These are phyloP conservation scores for Rhizophagus prolifer DNA, from an alignment of 192 early-diverging fungal species.

Conservation along the genomic window DNA sequence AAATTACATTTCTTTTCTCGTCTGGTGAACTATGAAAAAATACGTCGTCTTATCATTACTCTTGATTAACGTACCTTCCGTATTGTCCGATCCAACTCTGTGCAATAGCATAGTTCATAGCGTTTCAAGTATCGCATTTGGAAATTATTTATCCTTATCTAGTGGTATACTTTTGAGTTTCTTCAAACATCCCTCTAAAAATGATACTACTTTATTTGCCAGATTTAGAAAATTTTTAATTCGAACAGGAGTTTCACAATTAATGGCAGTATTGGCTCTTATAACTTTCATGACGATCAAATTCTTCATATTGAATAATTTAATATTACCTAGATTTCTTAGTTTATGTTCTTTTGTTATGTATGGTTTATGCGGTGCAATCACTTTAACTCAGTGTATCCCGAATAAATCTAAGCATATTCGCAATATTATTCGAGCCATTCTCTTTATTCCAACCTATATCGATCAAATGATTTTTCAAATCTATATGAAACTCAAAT, in stretches of 20 bases:
- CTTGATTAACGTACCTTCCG: no score
- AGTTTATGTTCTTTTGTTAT: not conserved
- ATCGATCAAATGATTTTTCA: slow-evolving; percentile 16
- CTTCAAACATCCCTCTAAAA: not conserved
- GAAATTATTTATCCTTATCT: slow-evolving; percentile 19
- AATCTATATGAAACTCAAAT: not conserved
- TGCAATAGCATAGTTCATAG: not conserved
- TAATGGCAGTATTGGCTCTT: not conserved
- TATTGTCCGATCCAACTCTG: not conserved
- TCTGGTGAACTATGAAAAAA: no score
- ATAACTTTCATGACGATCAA: slow-evolving; percentile 7
- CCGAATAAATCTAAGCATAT: not conserved
- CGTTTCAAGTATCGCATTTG: not conserved
- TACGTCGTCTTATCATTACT: no score
- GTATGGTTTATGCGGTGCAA: slow-evolving; percentile 10
- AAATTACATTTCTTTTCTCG: no score
- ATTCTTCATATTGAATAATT: not conserved
- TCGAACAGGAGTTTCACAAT: not conserved
- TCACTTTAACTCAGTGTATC: not conserved
- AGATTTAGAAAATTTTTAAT: not conserved
- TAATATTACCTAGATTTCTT: not conserved
- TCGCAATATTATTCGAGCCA: not conserved
- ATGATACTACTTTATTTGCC: not conserved
- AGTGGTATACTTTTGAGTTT: slow-evolving; percentile 1
- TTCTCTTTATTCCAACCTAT: not conserved